These are phyloP conservation scores for Fusarium sp. DNA, from an alignment of 2,329 filamentous ascomycete species.

Conservation along the genomic window DNA sequence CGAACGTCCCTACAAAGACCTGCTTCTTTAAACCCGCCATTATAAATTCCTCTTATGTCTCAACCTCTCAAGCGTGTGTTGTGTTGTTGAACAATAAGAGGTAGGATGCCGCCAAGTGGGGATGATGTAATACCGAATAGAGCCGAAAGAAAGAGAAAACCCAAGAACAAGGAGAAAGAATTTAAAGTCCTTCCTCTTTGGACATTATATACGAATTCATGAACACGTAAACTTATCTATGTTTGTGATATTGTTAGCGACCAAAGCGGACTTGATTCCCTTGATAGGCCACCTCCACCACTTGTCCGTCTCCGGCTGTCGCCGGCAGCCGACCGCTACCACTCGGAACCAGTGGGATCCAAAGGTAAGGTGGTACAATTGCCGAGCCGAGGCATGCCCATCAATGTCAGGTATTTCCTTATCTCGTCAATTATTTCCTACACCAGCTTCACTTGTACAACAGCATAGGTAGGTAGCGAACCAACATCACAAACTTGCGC, in stretches of 20 bases:
- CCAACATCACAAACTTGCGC: constrained; percentile 2
- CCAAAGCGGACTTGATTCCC: constrained; percentile 21
- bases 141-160: neutral
- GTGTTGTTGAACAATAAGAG: neutral
- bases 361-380: neutral
- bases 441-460: constrained; percentile 1
- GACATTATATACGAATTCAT: constrained; percentile 22
- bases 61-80: neutral
- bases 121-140: constrained; percentile 13
- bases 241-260: constrained; percentile 15
- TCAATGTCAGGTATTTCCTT: neutral
- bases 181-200: neutral
- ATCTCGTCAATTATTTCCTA: constrained; percentile 25
- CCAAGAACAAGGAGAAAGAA: neutral
- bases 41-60: neutral
- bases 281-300: constrained; percentile 44
- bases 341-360: neutral
- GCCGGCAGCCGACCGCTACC: constrained; percentile 42
- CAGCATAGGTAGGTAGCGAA: neutral
- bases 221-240: constrained; percentile 16
- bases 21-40: constrained; percentile 52
- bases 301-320: constrained; percentile 37
- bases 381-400: neutral
- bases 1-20: constrained; percentile 66
- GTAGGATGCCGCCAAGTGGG: neutral